phyloP scores from a whole-genome alignment of 192 early-diverging fungal genomes.

The Mortierella hygrophila region DNA sequence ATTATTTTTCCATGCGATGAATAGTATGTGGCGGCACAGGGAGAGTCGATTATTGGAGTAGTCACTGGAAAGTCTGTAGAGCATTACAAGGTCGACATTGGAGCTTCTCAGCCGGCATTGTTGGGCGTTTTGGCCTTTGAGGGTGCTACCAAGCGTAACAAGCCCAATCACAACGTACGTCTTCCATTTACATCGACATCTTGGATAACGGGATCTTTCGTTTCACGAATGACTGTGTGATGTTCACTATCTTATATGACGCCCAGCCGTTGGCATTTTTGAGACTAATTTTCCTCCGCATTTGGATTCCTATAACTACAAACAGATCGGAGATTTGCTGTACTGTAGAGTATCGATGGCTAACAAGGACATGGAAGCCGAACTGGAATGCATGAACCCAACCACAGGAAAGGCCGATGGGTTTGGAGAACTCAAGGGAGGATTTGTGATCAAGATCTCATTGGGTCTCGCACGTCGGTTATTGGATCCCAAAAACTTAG shows the following conservation, averaged over 20 bases:
- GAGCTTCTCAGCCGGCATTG: constrained; percentile 87
- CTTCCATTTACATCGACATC: neutral
- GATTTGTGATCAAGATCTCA: constrained; percentile 86
- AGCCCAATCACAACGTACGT: constrained; percentile 82
- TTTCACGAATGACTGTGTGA: neutral
- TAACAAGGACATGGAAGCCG: constrained; percentile 97
- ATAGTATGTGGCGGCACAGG: constrained; percentile 88
- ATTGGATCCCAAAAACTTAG: constrained; percentile 72
- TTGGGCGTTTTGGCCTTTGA: constrained; percentile 91
- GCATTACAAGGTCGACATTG: constrained; percentile 92
- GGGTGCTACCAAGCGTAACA: constrained; percentile 92
- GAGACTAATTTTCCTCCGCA: neutral
- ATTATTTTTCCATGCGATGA: neutral
- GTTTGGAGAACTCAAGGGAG: constrained; percentile 89
- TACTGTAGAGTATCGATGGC: constrained; percentile 90
- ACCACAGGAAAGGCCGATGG: constrained; percentile 87
- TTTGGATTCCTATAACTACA: neutral
- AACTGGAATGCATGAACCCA: constrained; percentile 92
- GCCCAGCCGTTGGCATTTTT: too few relatives aligned
- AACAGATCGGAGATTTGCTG: constrained; percentile 77
- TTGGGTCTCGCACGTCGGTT: constrained; percentile 81
- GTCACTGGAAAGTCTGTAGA: constrained; percentile 78
- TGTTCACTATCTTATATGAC: neutral
- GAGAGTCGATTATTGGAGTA: constrained; percentile 91
- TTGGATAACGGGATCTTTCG: neutral